These are phyloP conservation scores for Teunomyces cretensis DNA, from an alignment of 805 yeast species.

Conservation along the genomic window DNA sequence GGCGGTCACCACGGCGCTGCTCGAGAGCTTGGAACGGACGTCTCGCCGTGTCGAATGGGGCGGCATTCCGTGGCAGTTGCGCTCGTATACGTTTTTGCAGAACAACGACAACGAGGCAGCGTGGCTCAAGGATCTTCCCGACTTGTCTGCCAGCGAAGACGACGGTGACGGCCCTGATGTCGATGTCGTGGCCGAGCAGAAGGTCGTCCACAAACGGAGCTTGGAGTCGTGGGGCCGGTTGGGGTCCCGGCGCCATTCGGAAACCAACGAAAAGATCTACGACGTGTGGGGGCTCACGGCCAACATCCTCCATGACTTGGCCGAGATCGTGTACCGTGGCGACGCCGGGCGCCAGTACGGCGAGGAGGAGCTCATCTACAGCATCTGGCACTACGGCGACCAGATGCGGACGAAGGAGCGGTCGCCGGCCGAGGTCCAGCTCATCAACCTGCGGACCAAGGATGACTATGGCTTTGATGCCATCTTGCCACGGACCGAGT, in stretches of 20 bases:
- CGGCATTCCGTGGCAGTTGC: constrained; percentile 63
- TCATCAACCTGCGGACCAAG: constrained; percentile 36
- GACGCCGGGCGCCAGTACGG: constrained; percentile 38
- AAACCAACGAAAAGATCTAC: constrained; percentile 49
- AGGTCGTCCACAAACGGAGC: constrained; percentile 12
- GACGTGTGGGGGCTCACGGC: constrained; percentile 87
- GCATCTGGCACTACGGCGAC: constrained; percentile 51
- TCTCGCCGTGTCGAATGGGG: constrained; percentile 60
- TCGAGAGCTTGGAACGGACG: constrained; percentile 32
- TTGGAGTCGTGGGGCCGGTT: constrained; percentile 37
- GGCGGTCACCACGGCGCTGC: constrained; percentile 15
- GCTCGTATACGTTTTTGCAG: constrained; percentile 62
- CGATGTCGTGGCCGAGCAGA: constrained; percentile 7
- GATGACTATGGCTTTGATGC: constrained; percentile 45
- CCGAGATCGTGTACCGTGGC: constrained; percentile 47
- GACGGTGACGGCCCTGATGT: constrained; percentile 5
- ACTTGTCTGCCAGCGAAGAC: constrained; percentile 45
- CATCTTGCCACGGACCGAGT: constrained; percentile 45
- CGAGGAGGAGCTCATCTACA: constrained; percentile 65
- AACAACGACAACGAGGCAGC: constrained; percentile 52
- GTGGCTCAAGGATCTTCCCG: constrained; percentile 60
- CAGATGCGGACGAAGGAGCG: constrained; percentile 52
- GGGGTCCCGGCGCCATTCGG: constrained; percentile 38
- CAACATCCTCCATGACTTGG: constrained; percentile 70
- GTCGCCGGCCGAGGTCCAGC: constrained; percentile 51